A percentile compares a stretch with the other conserved stretches of the same genome.
Conservation (phyloP, 192 early-diverging fungal species). For the Umbelopsis ramanniana region DNA sequence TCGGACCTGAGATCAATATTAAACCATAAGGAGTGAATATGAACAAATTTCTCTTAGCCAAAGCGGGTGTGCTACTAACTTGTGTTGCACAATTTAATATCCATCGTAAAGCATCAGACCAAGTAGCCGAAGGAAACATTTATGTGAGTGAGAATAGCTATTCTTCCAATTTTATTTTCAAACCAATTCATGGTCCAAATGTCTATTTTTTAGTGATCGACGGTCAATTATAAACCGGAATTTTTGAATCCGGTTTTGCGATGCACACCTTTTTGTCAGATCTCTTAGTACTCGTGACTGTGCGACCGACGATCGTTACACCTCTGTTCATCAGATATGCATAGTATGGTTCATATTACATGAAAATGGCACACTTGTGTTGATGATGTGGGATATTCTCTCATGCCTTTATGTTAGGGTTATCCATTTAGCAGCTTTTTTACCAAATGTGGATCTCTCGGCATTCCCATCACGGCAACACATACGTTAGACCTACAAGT, state of each 20-base stretch:
- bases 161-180: too few relatives aligned
- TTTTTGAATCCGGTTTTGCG: background rate
- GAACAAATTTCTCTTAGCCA: too few relatives aligned
- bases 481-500: too few relatives aligned
- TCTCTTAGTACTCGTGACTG: background rate
- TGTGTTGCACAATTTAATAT: slow-evolving; percentile 5
- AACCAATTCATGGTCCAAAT: too few relatives aligned
- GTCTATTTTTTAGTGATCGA: too few relatives aligned
- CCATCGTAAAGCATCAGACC: background rate
- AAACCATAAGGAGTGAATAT: too few relatives aligned
- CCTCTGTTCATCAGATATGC: background rate
- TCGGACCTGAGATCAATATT: too few relatives aligned
- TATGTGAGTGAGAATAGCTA: too few relatives aligned
- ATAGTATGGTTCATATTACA: background rate
- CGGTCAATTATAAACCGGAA: too few relatives aligned
- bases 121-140: background rate
- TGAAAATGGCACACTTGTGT: background rate
- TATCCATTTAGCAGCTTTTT: background rate
- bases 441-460: background rate
- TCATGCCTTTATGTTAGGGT: background rate
- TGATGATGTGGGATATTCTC: background rate
- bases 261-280: background rate
- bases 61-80: too few relatives aligned
- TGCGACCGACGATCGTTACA: background rate
- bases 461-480: background rate